Evolutionary conservation across 2,329 filamentous ascomycete species (phyloP).

Genomic region (Alternaria burnsii): DNA sequence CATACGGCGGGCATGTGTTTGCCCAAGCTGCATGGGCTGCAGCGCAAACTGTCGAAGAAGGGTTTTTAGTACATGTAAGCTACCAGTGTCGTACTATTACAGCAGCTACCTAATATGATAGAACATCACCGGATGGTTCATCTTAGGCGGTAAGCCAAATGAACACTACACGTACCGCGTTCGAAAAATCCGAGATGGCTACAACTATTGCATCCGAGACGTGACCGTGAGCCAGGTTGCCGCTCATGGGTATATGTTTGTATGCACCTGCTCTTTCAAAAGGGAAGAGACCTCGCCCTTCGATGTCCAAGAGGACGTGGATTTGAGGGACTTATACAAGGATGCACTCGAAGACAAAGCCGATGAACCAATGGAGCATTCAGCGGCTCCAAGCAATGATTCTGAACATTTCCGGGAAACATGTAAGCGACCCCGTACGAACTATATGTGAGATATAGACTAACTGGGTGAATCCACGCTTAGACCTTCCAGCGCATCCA

Average conservation of each 20-base stretch:
- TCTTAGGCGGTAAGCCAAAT: slow-evolving; percentile 56
- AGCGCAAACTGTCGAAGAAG: slow-evolving; percentile 60
- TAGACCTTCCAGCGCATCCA: slow-evolving; percentile 40
- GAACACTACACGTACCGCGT: slow-evolving; percentile 62
- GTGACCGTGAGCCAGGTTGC: slow-evolving; percentile 61
- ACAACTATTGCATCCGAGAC: slow-evolving; percentile 61
- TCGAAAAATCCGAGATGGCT: slow-evolving; percentile 60
- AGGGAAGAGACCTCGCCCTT: slow-evolving; percentile 48
- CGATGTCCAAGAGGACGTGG: slow-evolving; percentile 46
- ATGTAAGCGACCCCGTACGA: slow-evolving; percentile 4
- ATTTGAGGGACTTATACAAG: slow-evolving; percentile 49
- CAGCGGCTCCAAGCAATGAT: slow-evolving; percentile 23
- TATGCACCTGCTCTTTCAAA: slow-evolving; percentile 63
- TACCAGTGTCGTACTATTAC: neutral
- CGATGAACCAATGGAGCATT: slow-evolving; percentile 36
- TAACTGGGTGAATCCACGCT: neutral
- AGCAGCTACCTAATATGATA: slow-evolving; percentile 24
- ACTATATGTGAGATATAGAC: neutral
- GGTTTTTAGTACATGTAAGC: slow-evolving; percentile 61
- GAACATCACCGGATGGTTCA: slow-evolving; percentile 64
- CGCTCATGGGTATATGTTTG: slow-evolving; percentile 60
- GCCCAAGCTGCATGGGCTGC: slow-evolving; percentile 67
- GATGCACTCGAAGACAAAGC: slow-evolving; percentile 22
- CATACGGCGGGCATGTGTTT: slow-evolving; percentile 66
- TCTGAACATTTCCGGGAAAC: neutral